These are phyloP conservation scores for Albophoma yamanashiensis DNA, from an alignment of 2,329 filamentous ascomycete genomes.

Conservation along the genomic window DNA sequence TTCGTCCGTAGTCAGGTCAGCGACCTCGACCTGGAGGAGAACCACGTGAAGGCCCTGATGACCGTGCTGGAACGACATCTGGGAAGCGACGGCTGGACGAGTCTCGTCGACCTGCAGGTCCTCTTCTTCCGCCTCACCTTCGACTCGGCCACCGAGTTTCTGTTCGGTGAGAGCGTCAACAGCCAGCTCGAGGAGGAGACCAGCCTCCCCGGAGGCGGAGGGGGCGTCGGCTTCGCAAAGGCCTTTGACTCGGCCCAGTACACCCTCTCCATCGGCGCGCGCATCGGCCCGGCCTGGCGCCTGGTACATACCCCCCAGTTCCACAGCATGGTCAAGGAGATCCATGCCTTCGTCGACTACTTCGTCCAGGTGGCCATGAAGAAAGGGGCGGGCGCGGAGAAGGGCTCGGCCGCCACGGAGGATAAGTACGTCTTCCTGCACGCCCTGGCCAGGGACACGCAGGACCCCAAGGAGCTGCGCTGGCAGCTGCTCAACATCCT, in stretches of 20 bases:
- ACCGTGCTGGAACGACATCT: conserved; percentile 9
- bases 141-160: conserved; percentile 40
- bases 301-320: conserved; percentile 44
- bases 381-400: neutral
- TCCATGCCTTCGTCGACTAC: conserved; percentile 59
- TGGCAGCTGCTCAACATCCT: conserved; percentile 24
- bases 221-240: conserved; percentile 17
- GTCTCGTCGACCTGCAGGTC: conserved; percentile 29
- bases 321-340: conserved; percentile 48
- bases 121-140: conserved; percentile 38
- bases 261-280: conserved; percentile 41
- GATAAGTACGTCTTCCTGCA: conserved; percentile 20
- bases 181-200: conserved; percentile 23
- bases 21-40: conserved; percentile 29
- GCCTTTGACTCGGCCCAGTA: conserved; percentile 25
- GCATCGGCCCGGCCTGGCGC: conserved; percentile 32
- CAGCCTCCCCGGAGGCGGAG: conserved; percentile 8
- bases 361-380: conserved; percentile 50
- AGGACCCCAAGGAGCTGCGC: conserved; percentile 13
- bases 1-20: conserved; percentile 31
- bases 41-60: conserved; percentile 21
- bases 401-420: conserved; percentile 4
- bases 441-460: conserved; percentile 20
- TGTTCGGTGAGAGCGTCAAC: conserved; percentile 47
- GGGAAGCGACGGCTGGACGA: conserved; percentile 22